Evolutionary conservation across 768 basidiomycete genomes (phyloP), one percentile per base, ranked within the genome.

Genomic region (Butyriboletus loyo): DNA sequence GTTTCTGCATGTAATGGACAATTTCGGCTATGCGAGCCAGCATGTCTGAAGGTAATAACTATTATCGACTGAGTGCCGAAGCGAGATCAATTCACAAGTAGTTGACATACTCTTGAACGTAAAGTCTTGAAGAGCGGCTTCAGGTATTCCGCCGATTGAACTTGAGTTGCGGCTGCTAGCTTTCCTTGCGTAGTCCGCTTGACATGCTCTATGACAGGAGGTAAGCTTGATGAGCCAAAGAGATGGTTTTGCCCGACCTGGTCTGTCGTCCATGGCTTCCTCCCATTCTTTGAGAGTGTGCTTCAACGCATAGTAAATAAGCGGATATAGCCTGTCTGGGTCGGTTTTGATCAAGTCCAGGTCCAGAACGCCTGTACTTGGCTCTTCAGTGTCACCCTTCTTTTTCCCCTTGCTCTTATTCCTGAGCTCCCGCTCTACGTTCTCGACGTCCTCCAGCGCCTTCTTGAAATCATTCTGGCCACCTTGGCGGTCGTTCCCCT

Each of bases 391-490:
- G 1, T 80, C 77, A 8, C 78, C 84, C 58, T 84, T 86, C 68
- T 80, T 85, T 74, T 83, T 85, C 62, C 72, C 76, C 19, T 72
- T 69, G 42, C 73, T 80, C 62, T 80, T 83, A 61, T 77, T 81
- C 65, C 80, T 79, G 59, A 82, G 70, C 63, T 84, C 82, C 53
- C 82, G 75, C 65, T 90, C 87, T 10, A 81, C 82, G 56, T 82
- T 88, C 68, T 92, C 92, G 7, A 92, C 89, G 58, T 93, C 92
- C 66, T 92, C 91, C 47, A 95, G 66, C 1, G 81, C 89, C 76
- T 85, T 89, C 67, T 86, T 92, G 72, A 98, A 98, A 67, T 98
- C 97, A 64, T 98, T 98, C 68, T 93, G 91, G 1, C 92, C 92
- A 24, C 85, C 87, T 46, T 84, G 84, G 31, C 83, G 78, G 51